Evolutionary conservation across 2,329 filamentous ascomycete genomes (phyloP).

Genomic region (Fusarium illudens): DNA sequence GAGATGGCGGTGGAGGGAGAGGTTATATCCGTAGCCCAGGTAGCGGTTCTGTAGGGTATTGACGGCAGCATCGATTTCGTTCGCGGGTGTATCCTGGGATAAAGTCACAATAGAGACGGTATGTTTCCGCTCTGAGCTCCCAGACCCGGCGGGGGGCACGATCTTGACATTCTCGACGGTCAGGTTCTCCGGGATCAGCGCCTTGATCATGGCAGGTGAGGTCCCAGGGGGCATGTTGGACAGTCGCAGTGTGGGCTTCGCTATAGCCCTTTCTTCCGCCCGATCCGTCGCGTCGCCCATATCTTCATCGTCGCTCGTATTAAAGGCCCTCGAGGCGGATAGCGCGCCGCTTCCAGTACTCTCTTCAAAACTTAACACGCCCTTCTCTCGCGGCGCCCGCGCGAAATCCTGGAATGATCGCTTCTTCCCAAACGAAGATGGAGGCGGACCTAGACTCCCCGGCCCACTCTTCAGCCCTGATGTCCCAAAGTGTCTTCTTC

Average conservation of each 20-base stretch:
- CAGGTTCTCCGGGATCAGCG: conserved; percentile 66
- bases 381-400: conserved; percentile 46
- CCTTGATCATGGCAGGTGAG: conserved; percentile 67
- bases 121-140: conserved; percentile 71
- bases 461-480: conserved; percentile 67
- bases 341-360: conserved; percentile 53
- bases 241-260: conserved; percentile 70
- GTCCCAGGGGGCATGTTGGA: conserved; percentile 68
- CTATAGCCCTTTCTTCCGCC: conserved; percentile 66
- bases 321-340: conserved; percentile 74
- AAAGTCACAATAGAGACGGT: conserved; percentile 82
- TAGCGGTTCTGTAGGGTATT: conserved; percentile 84
- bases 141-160: conserved; percentile 62
- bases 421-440: conserved; percentile 61
- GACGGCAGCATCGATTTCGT: conserved; percentile 83
- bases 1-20: conserved; percentile 82
- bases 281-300: conserved; percentile 53
- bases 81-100: conserved; percentile 80
- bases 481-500: conserved; percentile 72
- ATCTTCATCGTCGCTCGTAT: conserved; percentile 70
- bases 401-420: conserved; percentile 57
- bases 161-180: conserved; percentile 79
- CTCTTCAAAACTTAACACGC: conserved; percentile 50
- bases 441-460: conserved; percentile 66
- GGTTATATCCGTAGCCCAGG: conserved; percentile 82